Conservation (phyloP, 805 yeast genomes). For the Zygotorulaspora sp. region DNA sequence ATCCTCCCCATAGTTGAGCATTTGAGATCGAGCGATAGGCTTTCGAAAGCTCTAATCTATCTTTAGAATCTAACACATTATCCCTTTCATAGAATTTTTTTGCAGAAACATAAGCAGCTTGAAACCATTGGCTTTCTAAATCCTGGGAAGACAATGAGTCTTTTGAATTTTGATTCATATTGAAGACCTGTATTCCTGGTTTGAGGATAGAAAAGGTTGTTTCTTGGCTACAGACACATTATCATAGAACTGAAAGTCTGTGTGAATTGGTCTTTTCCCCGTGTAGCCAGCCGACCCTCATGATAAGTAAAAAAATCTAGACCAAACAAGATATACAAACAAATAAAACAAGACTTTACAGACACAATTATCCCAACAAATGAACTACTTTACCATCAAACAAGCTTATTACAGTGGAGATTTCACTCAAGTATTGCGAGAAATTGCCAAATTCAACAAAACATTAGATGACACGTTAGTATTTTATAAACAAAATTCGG, state of each 20-base stretch:
- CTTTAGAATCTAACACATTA: constrained; percentile 38
- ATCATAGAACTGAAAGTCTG: too few species aligned
- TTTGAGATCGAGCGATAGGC: constrained; percentile 38
- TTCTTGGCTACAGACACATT: too few species aligned
- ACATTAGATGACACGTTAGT: constrained; percentile 26
- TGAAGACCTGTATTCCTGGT: background rate
- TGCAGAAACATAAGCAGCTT: constrained; percentile 42
- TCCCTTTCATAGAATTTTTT: constrained; percentile 49
- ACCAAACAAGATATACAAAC: too few species aligned
- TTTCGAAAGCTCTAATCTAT: constrained; percentile 40
- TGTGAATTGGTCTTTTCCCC: too few species aligned
- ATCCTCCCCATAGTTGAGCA: constrained; percentile 37
- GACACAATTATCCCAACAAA: background rate
- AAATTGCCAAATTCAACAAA: constrained; percentile 40
- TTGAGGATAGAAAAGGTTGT: too few species aligned
- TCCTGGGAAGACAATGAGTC: constrained; percentile 1
- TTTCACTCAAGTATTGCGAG: constrained; percentile 42
- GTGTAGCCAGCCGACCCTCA: too few species aligned
- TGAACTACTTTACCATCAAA: constrained; percentile 50
- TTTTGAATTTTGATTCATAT: constrained; percentile 4
- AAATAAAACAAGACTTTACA: too few species aligned
- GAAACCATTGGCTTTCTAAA: constrained; percentile 31
- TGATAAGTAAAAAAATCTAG: too few species aligned
- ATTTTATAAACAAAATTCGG: constrained; percentile 36
- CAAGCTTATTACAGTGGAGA: constrained; percentile 62